Percentiles rank a stretch among this genome's conserved stretches.
These are phyloP conservation scores for Saturnispora halmiae DNA, from an alignment of 805 yeast species.

Conservation along the genomic window DNA sequence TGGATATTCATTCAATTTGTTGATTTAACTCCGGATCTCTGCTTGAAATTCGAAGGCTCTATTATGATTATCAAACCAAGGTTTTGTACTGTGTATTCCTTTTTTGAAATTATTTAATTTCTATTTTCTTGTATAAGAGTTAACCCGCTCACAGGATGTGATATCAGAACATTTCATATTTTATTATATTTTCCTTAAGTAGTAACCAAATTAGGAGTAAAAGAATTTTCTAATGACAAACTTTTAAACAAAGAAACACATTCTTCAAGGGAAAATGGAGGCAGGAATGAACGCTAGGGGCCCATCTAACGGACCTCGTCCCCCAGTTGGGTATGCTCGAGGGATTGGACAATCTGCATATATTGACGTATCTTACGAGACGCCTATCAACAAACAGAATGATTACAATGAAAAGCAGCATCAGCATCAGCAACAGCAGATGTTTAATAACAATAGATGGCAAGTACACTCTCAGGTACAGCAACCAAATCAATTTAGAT, in stretches of 20 bases:
- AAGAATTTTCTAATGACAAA: background rate
- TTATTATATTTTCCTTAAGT: no score
- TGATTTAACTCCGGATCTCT: no score
- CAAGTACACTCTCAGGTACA: background rate
- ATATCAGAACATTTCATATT: no score
- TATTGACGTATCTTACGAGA: constrained; percentile 38
- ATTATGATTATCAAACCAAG: no score
- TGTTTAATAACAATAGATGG: background rate
- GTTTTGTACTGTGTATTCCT: no score
- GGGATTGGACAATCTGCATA: constrained; percentile 34
- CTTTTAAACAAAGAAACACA: background rate
- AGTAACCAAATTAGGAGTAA: no score
- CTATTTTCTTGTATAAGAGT: background rate
- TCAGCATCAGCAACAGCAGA: constrained; percentile 12
- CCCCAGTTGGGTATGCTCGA: constrained; percentile 5
- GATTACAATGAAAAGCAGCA: constrained; percentile 16
- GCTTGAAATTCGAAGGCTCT: no score
- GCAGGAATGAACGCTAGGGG: constrained; percentile 9
- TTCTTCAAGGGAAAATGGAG: constrained; percentile 8
- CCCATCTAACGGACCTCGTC: background rate
- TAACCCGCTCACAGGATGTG: background rate
- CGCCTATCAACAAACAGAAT: constrained; percentile 24
- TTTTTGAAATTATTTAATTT: no score
- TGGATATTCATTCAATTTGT: no score
- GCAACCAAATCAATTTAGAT: constrained; percentile 4